phyloP scores from a whole-genome alignment of 768 basidiomycete genomes.

The Hygrocybe coccinea region DNA sequence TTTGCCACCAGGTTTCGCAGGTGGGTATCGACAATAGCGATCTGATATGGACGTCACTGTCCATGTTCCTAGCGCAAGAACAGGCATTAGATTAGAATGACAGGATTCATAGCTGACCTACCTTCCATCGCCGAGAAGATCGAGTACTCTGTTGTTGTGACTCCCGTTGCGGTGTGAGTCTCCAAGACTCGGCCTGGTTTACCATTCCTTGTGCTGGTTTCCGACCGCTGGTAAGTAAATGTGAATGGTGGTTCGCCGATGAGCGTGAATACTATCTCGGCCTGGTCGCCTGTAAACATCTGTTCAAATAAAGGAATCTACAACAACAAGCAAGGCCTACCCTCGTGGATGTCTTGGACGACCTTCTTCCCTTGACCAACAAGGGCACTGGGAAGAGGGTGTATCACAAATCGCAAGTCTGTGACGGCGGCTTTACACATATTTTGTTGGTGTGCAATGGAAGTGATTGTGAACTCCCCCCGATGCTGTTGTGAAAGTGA shows the following conservation, averaged over 20 bases:
- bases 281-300: slow-evolving; percentile 66
- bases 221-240: slow-evolving; percentile 88
- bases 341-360: slow-evolving; percentile 87
- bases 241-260: slow-evolving; percentile 93
- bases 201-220: slow-evolving; percentile 60
- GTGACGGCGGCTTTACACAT: slow-evolving; percentile 81
- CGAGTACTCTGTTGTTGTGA: slow-evolving; percentile 73
- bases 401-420: slow-evolving; percentile 69
- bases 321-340: slow-evolving; percentile 33
- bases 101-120: slow-evolving; percentile 25
- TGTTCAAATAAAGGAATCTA: background rate
- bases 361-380: slow-evolving; percentile 81
- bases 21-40: slow-evolving; percentile 84
- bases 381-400: slow-evolving; percentile 81
- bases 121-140: slow-evolving; percentile 92
- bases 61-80: slow-evolving; percentile 63
- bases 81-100: slow-evolving; percentile 3
- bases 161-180: slow-evolving; percentile 83
- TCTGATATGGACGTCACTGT: slow-evolving; percentile 90
- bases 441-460: slow-evolving; percentile 89
- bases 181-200: slow-evolving; percentile 78
- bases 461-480: slow-evolving; percentile 81
- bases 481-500: slow-evolving; percentile 75
- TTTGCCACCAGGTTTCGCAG: slow-evolving; percentile 42
- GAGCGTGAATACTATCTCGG: slow-evolving; percentile 87